Evolutionary conservation across 1,284 basidiomycete species (phyloP).

Genomic region (Rhodotorula sp.): DNA sequence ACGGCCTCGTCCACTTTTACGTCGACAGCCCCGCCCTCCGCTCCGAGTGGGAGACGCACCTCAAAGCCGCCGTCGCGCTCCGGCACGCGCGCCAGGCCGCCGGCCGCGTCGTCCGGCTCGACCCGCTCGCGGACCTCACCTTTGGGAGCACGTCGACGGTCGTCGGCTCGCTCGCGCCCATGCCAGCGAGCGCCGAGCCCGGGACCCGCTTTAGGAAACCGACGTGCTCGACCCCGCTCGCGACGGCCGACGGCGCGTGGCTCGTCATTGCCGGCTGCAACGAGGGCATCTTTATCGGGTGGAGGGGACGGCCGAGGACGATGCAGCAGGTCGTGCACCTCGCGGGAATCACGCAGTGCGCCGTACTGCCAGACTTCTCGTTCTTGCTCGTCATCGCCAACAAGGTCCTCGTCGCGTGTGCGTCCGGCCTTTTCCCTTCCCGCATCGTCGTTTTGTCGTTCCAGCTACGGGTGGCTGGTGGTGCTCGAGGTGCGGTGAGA

Average conservation of each 20-base stretch:
- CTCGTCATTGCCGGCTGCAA: conserved; percentile 91
- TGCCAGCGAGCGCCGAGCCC: background rate
- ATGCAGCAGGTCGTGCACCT: conserved; percentile 86
- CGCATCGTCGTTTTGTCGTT: too few species aligned
- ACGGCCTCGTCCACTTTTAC: conserved; percentile 67
- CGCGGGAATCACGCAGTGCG: conserved; percentile 87
- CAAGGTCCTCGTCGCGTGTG: conserved; percentile 62
- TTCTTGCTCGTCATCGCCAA: conserved; percentile 94
- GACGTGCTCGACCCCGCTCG: conserved; percentile 43
- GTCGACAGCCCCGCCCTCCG: conserved; percentile 63
- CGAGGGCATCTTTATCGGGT: conserved; percentile 95
- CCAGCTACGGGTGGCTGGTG: too few species aligned
- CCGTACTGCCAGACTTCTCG: conserved; percentile 90
- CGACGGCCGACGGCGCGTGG: conserved; percentile 72
- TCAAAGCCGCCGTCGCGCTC: conserved; percentile 83
- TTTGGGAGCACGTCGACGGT: conserved; percentile 44
- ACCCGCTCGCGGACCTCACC: conserved; percentile 49
- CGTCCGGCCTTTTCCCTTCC: conserved; percentile 30
- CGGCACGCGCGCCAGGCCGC: conserved; percentile 84
- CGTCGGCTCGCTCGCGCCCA: conserved; percentile 16
- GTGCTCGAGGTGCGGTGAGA: too few species aligned
- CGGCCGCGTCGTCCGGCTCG: conserved; percentile 66
- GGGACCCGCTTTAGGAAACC: conserved; percentile 28
- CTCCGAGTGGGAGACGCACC: conserved; percentile 81
- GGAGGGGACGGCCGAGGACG: conserved; percentile 81